Evolutionary conservation across 352 stramenopile species (phyloP), one percentile per base, ranked within the genome.

Genomic region (Blastocystis sp.): DNA sequence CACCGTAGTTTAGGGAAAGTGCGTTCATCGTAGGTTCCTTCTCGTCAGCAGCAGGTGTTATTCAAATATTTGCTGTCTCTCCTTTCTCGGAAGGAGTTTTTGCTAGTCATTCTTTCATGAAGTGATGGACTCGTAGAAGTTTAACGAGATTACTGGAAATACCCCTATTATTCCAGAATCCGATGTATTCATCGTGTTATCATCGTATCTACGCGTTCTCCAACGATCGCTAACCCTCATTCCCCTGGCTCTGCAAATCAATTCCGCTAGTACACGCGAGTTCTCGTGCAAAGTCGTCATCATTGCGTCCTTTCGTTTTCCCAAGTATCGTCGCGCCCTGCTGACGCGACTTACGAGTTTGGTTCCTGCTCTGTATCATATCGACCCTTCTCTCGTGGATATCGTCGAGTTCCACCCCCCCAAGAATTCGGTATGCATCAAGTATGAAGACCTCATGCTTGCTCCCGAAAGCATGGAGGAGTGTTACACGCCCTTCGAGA

Each of bases 361-460:
- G 4, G 63, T 81, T 36, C 69, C 69, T 32, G 61, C 69, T 61
- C 42, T 40, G n/a, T 81, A 81, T 44, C 69, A 81, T 44, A 32
- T 81, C 18, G 69, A 81, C 27, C 8, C 56, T 11, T 16, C 53
- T 36, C 27, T 81, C 7, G 48, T 81, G 4, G 69, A 81, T 29
- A 40, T 81, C 14, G 29, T 81, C 18, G 11, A 27, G 14, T 81
- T 63, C n/a, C 46, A 42, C 36, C 27, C 34, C 27, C 48, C 69
- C 6, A 8, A 36, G 16, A 32, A 46, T 4, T 81, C 69, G 29
- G 46, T 65, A 18, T 81, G 69, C 48, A 27, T 44, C 36, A 81
- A 81, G 29, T 81, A 81, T 42, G 69, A 81, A 38, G 48, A 81
- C 3, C 18, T 44, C 29, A 65, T 81, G 29, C n/a, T 38, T 6